Evolutionary conservation across 148 eudicot species (phyloP).

Genomic region (Tetragonia tetragonoides): DNA sequence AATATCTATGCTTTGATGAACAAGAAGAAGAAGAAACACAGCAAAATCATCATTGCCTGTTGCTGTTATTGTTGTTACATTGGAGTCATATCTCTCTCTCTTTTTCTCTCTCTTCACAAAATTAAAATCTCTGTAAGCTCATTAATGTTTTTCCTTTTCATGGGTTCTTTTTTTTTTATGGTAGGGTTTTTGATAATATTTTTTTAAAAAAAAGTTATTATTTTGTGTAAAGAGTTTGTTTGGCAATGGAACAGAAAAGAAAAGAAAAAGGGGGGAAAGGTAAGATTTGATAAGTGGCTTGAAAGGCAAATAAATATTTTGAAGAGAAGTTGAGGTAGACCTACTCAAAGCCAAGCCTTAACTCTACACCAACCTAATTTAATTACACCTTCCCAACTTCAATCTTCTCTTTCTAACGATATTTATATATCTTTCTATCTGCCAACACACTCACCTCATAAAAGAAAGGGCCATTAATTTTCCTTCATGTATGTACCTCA

Average conservation of each 20-base stretch:
- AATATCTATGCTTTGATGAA: constrained; percentile 12
- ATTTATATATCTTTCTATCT: constrained; percentile 16
- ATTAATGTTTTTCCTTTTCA: constrained; percentile 2
- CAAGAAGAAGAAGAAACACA: too few relatives aligned
- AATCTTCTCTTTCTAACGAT: constrained; percentile 17
- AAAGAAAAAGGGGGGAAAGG: not conserved
- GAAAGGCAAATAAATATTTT: not conserved
- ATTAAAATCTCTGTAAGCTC: constrained; percentile 4
- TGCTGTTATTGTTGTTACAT: constrained; percentile 16
- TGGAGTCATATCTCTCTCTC: constrained; percentile 26
- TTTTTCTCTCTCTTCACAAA: constrained; percentile 6
- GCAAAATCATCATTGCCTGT: constrained; percentile 30
- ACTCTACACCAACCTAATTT: constrained; percentile 24
- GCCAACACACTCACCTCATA: constrained; percentile 23
- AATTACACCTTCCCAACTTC: constrained; percentile 28
- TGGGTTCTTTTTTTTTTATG: not conserved
- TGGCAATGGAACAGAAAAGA: not conserved
- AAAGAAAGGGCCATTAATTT: not conserved
- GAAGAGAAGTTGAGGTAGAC: not conserved
- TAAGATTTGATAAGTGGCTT: constrained; percentile 19
- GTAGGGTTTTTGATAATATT: not conserved
- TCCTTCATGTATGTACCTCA: not conserved
- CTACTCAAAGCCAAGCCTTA: constrained; percentile 2
- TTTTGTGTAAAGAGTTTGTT: not conserved
- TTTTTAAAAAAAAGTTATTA: too few relatives aligned